Conservation (phyloP, 306 rosid species). For the Vigna unguiculata region DNA sequence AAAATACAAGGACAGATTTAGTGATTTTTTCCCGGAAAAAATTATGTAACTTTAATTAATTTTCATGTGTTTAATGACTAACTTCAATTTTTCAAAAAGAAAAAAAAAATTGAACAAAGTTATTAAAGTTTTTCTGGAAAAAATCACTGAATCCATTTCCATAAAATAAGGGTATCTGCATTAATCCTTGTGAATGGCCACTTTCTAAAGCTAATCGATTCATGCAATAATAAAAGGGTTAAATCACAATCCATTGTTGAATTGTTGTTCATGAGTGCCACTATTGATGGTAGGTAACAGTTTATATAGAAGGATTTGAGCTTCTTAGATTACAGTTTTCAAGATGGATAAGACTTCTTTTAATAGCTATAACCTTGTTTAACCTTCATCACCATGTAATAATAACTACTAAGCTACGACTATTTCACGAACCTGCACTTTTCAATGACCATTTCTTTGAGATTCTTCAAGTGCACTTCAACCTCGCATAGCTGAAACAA, state of each 20-base stretch:
- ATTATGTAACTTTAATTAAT: too few relatives aligned
- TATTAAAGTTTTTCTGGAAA: too few relatives aligned
- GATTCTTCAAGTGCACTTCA: constrained; percentile 61
- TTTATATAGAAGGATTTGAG: too few relatives aligned
- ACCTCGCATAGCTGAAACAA: constrained; percentile 68
- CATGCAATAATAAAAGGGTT: not conserved
- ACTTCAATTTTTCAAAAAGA: too few relatives aligned
- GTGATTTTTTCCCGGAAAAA: too few relatives aligned
- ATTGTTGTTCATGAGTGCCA: not conserved
- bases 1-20: not conserved
- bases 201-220: not conserved
- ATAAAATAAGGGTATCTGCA: not conserved
- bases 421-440: constrained; percentile 73
- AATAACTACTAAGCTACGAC: not conserved
- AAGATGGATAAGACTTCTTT: too few relatives aligned
- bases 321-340: too few relatives aligned
- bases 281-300: too few relatives aligned
- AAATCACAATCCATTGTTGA: not conserved
- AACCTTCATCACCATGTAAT: not conserved
- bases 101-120: too few relatives aligned
- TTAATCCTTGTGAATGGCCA: not conserved
- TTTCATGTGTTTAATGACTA: too few relatives aligned
- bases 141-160: too few relatives aligned
- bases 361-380: too few relatives aligned
- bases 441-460: constrained; percentile 63